A percentile compares a stretch with the other conserved stretches of the same genome.
Conservation (phyloP, 352 stramenopile genomes). For the Globisporangium rhizosaccharum region DNA sequence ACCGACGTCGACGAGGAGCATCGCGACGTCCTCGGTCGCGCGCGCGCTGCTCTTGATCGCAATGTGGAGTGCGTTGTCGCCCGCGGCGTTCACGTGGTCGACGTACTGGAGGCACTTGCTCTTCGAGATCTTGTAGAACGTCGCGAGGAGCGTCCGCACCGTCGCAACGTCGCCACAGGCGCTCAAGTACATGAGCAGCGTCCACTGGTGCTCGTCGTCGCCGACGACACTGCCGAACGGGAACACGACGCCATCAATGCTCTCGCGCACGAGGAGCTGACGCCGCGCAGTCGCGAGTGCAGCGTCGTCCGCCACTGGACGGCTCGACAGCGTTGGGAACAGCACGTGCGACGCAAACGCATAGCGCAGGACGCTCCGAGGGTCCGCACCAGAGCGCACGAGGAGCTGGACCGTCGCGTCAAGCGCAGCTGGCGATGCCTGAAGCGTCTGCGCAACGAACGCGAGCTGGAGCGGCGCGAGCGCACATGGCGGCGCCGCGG, state of each 20-base stretch:
- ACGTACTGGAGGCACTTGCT: constrained; percentile 36
- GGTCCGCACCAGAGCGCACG: constrained; percentile 34
- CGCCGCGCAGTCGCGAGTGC: constrained; percentile 14
- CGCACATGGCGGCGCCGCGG: constrained; percentile 12
- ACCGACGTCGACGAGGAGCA: constrained; percentile 38
- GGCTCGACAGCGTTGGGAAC: constrained; percentile 17
- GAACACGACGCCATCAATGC: constrained; percentile 20
- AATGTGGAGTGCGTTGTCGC: constrained; percentile 67
- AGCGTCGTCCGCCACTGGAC: constrained; percentile 15
- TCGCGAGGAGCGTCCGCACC: constrained; percentile 28
- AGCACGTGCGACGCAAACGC: constrained; percentile 49
- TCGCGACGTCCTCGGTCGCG: constrained; percentile 18
- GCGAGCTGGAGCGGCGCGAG: constrained; percentile 51
- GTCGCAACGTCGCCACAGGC: constrained; percentile 38
- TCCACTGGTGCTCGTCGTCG: constrained; percentile 49
- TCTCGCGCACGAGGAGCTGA: constrained; percentile 24
- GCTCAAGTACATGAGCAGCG: constrained; percentile 67
- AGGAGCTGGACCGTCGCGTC: constrained; percentile 33
- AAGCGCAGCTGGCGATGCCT: constrained; percentile 11
- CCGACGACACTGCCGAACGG: constrained; percentile 22
- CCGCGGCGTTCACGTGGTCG: constrained; percentile 50
- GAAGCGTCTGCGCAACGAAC: constrained; percentile 16
- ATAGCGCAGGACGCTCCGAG: constrained; percentile 46
- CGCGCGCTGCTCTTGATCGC: constrained; percentile 42
- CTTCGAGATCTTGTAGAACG: constrained; percentile 6